Conservation (phyloP, 1,284 basidiomycete species). For the Ganoderma sinense region DNA sequence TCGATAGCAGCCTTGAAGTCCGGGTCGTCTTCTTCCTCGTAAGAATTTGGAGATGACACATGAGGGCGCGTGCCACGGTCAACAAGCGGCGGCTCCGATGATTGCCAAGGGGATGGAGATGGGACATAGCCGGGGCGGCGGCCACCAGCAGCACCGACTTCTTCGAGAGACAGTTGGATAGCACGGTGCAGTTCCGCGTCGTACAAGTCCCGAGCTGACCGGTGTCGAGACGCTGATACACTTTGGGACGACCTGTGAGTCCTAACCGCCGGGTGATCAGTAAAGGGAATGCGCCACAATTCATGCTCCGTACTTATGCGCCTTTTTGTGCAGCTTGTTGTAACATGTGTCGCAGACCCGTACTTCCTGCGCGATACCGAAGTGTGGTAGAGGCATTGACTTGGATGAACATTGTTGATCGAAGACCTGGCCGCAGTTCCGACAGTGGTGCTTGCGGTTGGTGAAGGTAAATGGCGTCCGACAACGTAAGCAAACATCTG, state of each 20-base stretch:
- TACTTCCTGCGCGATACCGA: slow-evolving; percentile 93
- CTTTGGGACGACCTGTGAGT: slow-evolving; percentile 59
- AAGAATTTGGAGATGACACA: slow-evolving; percentile 49
- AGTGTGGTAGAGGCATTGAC: slow-evolving; percentile 88
- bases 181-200: slow-evolving; percentile 95
- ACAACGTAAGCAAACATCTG: slow-evolving; percentile 94
- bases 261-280: slow-evolving; percentile 15
- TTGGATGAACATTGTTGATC: slow-evolving; percentile 94
- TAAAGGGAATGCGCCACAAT: neutral
- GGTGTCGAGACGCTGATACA: slow-evolving; percentile 56
- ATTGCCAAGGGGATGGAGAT: slow-evolving; percentile 63
- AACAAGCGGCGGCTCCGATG: slow-evolving; percentile 79
- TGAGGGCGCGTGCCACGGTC: slow-evolving; percentile 47
- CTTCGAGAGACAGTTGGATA: slow-evolving; percentile 90
- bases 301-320: slow-evolving; percentile 32
- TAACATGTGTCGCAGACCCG: slow-evolving; percentile 95
- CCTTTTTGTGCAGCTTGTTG: slow-evolving; percentile 72
- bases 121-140: slow-evolving; percentile 74
- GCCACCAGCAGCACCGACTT: slow-evolving; percentile 64
- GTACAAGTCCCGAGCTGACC: slow-evolving; percentile 68
- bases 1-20: slow-evolving; percentile 96
- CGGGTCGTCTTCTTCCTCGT: slow-evolving; percentile 85
- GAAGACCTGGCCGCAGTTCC: slow-evolving; percentile 97
- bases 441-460: slow-evolving; percentile 98
- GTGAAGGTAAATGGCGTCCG: slow-evolving; percentile 93